Evolutionary conservation across 2,329 filamentous ascomycete species (phyloP).

Genomic region (Fusarium sp.): DNA sequence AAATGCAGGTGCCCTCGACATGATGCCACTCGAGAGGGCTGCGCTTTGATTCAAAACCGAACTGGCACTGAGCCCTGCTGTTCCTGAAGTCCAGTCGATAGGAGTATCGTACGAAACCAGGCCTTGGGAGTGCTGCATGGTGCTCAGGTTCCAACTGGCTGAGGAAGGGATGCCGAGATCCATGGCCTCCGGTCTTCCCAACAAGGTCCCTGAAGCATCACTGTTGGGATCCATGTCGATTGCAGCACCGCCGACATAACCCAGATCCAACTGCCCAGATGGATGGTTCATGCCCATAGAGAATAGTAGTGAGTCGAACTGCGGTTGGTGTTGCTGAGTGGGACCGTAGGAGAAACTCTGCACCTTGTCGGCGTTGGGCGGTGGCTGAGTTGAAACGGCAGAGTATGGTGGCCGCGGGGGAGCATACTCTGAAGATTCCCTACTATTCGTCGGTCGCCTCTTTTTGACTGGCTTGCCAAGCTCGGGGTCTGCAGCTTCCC

Average conservation of each 20-base stretch:
- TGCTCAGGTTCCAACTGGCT: constrained; percentile 45
- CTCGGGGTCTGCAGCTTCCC: constrained; percentile 44
- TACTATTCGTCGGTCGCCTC: constrained; percentile 42
- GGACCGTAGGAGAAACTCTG: constrained; percentile 21
- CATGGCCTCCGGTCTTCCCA: constrained; percentile 35
- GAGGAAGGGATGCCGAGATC: constrained; percentile 42
- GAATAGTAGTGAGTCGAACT: constrained; percentile 43
- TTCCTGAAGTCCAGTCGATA: constrained; percentile 43
- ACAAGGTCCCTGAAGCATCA: constrained; percentile 14
- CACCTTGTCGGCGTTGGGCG: constrained; percentile 33
- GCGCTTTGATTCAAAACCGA: constrained; percentile 44
- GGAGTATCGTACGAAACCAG: constrained; percentile 41
- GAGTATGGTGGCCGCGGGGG: constrained; percentile 47
- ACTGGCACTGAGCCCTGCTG: constrained; percentile 46
- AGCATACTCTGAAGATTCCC: constrained; percentile 47
- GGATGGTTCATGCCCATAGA: constrained; percentile 41
- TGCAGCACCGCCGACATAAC: constrained; percentile 43
- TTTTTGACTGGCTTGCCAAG: constrained; percentile 46
- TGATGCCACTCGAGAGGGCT: constrained; percentile 41
- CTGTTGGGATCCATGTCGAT: constrained; percentile 44
- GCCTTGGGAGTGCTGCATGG: constrained; percentile 33
- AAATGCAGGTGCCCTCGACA: constrained; percentile 33
- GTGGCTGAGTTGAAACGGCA: constrained; percentile 25
- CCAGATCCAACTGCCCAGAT: constrained; percentile 42
- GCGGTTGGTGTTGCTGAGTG: constrained; percentile 33